phyloP scores from a whole-genome alignment of 495 filamentous ascomycete genomes.

The Daldinia caldariorum region DNA sequence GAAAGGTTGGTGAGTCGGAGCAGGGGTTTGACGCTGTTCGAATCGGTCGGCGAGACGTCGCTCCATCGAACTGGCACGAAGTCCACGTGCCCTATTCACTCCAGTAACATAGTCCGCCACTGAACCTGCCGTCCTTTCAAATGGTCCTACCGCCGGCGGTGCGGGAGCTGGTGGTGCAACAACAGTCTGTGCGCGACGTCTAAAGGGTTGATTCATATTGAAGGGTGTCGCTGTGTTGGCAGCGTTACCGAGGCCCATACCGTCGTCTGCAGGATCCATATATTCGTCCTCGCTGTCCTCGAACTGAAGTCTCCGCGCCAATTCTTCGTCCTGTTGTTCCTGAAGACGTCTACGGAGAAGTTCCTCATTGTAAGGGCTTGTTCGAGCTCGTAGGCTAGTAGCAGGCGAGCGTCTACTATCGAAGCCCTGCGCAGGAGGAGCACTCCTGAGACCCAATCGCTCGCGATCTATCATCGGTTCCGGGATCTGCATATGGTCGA shows the following conservation, averaged over 20 bases:
- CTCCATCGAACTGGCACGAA: conserved; percentile 55
- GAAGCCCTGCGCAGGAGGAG: conserved; percentile 16
- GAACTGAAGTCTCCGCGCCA: conserved; percentile 64
- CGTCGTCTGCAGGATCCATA: conserved; percentile 51
- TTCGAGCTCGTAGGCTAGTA: conserved; percentile 48
- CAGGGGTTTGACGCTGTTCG: conserved; percentile 47
- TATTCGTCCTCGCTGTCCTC: conserved; percentile 56
- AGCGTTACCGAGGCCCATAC: conserved; percentile 53
- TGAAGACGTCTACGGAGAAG: conserved; percentile 60
- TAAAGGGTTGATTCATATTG: conserved; percentile 56
- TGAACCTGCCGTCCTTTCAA: conserved; percentile 47
- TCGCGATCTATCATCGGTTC: conserved; percentile 47
- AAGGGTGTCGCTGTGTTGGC: neutral
- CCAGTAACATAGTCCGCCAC: conserved; percentile 52
- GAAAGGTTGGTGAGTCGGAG: conserved; percentile 43
- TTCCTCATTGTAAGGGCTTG: conserved; percentile 64
- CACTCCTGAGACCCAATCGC: conserved; percentile 34
- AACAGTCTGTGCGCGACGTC: conserved; percentile 54
- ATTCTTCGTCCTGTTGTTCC: conserved; percentile 65
- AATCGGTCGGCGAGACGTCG: conserved; percentile 56
- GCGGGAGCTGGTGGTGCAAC: conserved; percentile 53
- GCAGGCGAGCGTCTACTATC: conserved; percentile 25
- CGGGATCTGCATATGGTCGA: conserved; percentile 67
- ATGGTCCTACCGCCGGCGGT: conserved; percentile 48
- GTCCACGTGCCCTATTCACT: conserved; percentile 46